Evolutionary conservation across 306 rosid genomes (phyloP).

Genomic region (Gleditsia sinensis): DNA sequence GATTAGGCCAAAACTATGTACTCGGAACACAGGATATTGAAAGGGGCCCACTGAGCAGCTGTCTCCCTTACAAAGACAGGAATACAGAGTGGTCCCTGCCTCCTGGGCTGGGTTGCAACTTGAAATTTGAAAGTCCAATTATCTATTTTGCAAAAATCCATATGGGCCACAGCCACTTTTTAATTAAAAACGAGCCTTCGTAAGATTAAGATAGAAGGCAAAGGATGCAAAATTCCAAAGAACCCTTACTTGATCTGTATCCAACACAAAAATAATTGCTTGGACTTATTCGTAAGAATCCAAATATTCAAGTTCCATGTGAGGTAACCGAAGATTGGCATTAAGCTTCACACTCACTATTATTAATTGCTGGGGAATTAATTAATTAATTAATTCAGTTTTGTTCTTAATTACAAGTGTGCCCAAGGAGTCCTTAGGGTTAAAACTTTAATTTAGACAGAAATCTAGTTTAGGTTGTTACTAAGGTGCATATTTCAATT

Average conservation of each 20-base stretch:
- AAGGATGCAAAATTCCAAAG: slow-evolving; percentile 26
- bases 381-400: too few relatives aligned
- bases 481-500: too few relatives aligned
- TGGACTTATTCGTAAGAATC: slow-evolving; percentile 18
- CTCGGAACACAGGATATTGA: too few relatives aligned
- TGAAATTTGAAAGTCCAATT: neutral
- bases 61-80: slow-evolving; percentile 29
- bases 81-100: neutral
- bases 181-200: neutral
- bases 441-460: too few relatives aligned
- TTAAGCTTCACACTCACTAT: neutral
- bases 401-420: too few relatives aligned
- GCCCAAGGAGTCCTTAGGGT: too few relatives aligned
- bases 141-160: neutral
- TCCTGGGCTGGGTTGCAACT: slow-evolving; percentile 31
- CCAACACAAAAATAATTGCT: neutral
- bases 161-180: neutral
- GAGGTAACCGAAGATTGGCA: slow-evolving; percentile 17
- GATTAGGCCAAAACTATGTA: too few relatives aligned
- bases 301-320: slow-evolving; percentile 39
- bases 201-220: slow-evolving; percentile 1
- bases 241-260: slow-evolving; percentile 10
- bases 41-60: slow-evolving; percentile 27
- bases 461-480: too few relatives aligned
- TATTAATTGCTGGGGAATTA: neutral